Evolutionary conservation across 108 stramenopile species (phyloP).

Genomic region (Cylindrotheca closterium): DNA sequence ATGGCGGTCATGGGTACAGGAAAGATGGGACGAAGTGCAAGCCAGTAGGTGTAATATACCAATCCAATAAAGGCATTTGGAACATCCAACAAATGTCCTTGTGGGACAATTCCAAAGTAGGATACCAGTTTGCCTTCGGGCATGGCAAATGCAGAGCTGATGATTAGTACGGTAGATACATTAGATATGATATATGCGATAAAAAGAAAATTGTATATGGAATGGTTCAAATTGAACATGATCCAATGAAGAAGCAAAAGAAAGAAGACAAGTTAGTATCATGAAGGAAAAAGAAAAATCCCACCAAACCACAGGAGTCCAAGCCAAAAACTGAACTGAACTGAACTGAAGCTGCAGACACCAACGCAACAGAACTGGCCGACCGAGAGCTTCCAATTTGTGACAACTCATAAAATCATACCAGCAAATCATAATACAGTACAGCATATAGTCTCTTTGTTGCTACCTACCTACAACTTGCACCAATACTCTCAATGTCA

Average conservation of each 20-base stretch:
- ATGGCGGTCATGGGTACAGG: conserved; percentile 19
- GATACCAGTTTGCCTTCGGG: conserved; percentile 77
- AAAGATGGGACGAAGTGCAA: conserved; percentile 21
- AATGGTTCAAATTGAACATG: not conserved
- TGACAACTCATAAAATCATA: conserved; percentile 35
- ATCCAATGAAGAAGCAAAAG: not conserved
- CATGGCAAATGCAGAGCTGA: conserved; percentile 65
- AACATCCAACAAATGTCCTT: conserved; percentile 57
- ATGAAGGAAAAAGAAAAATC: too few relatives aligned
- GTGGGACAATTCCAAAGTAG: conserved; percentile 72
- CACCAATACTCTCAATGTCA: conserved; percentile 80
- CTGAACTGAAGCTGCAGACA: too few relatives aligned
- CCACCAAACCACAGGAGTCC: too few relatives aligned
- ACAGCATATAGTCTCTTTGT: conserved; percentile 19
- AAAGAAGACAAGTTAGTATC: conserved; percentile 1
- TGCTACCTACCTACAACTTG: conserved; percentile 85
- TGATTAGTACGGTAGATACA: too few relatives aligned
- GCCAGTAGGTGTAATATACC: conserved; percentile 55
- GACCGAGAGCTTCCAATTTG: conserved; percentile 11
- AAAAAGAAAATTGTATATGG: not conserved
- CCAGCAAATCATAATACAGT: too few relatives aligned
- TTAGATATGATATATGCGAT: not conserved
- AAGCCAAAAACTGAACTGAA: too few relatives aligned
- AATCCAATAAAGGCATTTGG: conserved; percentile 73
- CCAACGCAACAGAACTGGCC: too few relatives aligned